Evolutionary conservation across 805 yeast genomes (phyloP), one percentile per base, ranked within the genome.

Genomic region (Nakazawaea ambrosiae): DNA sequence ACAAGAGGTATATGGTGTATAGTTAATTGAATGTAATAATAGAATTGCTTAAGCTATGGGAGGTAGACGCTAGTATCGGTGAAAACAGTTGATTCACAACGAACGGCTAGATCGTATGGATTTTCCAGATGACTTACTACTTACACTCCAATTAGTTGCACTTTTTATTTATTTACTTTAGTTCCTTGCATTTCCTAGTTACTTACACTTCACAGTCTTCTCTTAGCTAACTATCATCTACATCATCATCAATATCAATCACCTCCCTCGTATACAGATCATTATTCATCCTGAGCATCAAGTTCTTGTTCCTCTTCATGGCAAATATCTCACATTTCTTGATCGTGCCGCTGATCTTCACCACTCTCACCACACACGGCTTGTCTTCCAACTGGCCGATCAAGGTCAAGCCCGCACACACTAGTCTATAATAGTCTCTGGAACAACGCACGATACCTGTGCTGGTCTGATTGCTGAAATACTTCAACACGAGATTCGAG

Each of bases 311-410:
- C 51, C 75, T 64, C 39, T 67, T 55, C 20, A 85, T 75, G 0
- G 88, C 81, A 41, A 66, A 73, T 45, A 77, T 71, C 53, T 89
- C 95, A 45, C 94, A 75, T 51, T 85, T 86, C 53, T 78, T 80
- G 23, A 89, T 88, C 0, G 96, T 87, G 0, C 96, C 97, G 50
- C 95, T 80, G 0, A 85, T 76, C 40, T 81, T 82, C 4, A 72
- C 60, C 20, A 84, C 79, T 38, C 78, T 66, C 12, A 88, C 55
- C 9, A 81, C 68, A 4, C 77, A 71, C 5, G 60, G 58, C 22
- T 51, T 51, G 17, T 70, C 75, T 14, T 68, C 77, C 2, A 87
- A 49, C 20, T 61, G 60, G 27, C 64, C 65, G 9, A 81, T 71
- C 33, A 78, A 54, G 1, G 76, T 61, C 43, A 90, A 54, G 0